Conservation (phyloP, 768 basidiomycete genomes). For the Tulasnella sp. region DNA sequence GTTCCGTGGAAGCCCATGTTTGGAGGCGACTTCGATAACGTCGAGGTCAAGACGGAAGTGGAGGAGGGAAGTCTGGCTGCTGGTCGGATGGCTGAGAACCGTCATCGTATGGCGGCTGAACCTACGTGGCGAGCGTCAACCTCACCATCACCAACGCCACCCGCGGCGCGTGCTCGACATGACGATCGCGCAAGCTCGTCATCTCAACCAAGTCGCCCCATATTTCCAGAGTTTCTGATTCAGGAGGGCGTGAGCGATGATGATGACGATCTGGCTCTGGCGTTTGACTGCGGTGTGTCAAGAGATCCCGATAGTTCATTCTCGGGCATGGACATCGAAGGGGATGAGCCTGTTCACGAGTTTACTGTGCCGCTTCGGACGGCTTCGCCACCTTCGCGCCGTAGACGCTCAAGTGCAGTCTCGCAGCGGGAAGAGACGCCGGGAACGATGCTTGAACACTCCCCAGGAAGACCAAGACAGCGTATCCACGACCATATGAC, state of each 20-base stretch:
- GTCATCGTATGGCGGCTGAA: too few relatives aligned
- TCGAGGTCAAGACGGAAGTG: background rate
- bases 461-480: background rate
- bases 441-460: background rate
- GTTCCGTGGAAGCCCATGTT: conserved; percentile 8
- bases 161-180: too few relatives aligned
- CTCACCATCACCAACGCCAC: too few relatives aligned
- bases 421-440: conserved; percentile 7
- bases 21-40: background rate
- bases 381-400: conserved; percentile 11
- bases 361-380: conserved; percentile 10
- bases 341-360: conserved; percentile 1
- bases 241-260: too few relatives aligned
- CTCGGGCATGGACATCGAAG: conserved; percentile 8
- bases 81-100: too few relatives aligned
- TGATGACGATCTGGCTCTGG: too few relatives aligned
- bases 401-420: conserved; percentile 2
- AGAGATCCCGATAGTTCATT: conserved; percentile 3
- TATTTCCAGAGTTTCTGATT: too few relatives aligned
- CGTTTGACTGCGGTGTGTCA: too few relatives aligned
- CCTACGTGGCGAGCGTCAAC: too few relatives aligned
- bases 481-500: background rate
- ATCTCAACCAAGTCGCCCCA: too few relatives aligned
- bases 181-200: too few relatives aligned
- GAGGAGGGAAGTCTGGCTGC: background rate